Conservation (phyloP, 306 rosid species). For the Cajanus cajan region DNA sequence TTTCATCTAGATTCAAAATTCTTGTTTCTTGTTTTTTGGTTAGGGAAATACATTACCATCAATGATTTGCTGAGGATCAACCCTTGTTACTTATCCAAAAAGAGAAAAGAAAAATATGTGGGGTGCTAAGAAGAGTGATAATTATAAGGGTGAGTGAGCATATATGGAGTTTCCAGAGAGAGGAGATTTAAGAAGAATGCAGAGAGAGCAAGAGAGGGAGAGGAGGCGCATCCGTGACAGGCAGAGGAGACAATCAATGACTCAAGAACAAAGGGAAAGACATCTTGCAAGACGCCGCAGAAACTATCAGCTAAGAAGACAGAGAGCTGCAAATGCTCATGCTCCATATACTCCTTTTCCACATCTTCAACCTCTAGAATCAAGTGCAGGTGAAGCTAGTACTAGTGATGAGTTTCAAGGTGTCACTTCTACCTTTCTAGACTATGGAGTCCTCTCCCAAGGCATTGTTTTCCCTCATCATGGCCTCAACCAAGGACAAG, state of each 20-base stretch:
- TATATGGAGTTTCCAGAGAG: slow-evolving; percentile 51
- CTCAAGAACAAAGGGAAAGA: slow-evolving; percentile 73
- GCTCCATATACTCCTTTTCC: slow-evolving; percentile 14
- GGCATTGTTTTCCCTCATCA: slow-evolving; percentile 6
- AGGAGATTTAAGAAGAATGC: slow-evolving; percentile 44
- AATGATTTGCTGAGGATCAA: slow-evolving; percentile 8
- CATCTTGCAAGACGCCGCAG: slow-evolving; percentile 86
- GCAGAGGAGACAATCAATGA: slow-evolving; percentile 81
- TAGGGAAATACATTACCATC: slow-evolving; percentile 5
- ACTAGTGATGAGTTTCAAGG: slow-evolving; percentile 39
- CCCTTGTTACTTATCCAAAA: neutral
- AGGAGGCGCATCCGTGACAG: slow-evolving; percentile 76
- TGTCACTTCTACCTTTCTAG: slow-evolving; percentile 28
- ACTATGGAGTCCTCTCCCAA: slow-evolving; percentile 3
- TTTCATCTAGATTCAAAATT: slow-evolving; percentile 9
- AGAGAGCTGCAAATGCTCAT: slow-evolving; percentile 50
- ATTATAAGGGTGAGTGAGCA: slow-evolving; percentile 21
- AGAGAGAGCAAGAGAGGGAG: slow-evolving; percentile 71
- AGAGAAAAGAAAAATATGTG: neutral
- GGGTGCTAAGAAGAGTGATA: neutral
- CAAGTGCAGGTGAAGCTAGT: slow-evolving; percentile 42
- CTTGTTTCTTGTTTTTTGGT: neutral
- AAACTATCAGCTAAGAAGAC: slow-evolving; percentile 72
- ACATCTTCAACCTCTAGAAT: slow-evolving; percentile 29
- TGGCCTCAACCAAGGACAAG: slow-evolving; percentile 34